These are phyloP conservation scores for Hanseniaspora lindneri DNA, from an alignment of 805 yeast genomes.

Conservation along the genomic window DNA sequence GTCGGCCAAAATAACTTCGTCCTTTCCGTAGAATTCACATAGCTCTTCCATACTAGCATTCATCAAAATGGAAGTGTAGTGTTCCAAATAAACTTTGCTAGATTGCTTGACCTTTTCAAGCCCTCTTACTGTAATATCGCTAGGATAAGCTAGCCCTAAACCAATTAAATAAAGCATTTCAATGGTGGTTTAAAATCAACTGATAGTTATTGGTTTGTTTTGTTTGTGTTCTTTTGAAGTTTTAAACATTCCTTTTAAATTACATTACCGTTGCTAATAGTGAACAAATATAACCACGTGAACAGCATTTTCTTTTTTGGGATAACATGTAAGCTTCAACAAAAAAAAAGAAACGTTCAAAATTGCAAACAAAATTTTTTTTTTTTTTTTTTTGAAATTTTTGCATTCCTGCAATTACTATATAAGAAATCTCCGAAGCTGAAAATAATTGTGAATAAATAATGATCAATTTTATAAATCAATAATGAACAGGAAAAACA, in stretches of 20 bases:
- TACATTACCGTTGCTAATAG: too few species aligned
- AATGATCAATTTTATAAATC: too few species aligned
- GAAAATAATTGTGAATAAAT: background rate
- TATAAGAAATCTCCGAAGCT: too few species aligned
- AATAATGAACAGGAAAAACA: background rate
- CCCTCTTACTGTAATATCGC: conserved; percentile 91
- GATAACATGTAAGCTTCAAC: background rate
- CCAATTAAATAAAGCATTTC: conserved; percentile 82
- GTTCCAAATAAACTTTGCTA: conserved; percentile 86
- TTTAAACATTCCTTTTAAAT: too few species aligned
- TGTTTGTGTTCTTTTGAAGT: background rate
- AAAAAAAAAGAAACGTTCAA: background rate
- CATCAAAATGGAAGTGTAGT: conserved; percentile 90
- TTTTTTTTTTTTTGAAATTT: too few species aligned
- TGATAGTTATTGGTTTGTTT: background rate
- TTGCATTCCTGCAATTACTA: too few species aligned
- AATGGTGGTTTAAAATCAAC: background rate
- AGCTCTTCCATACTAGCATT: conserved; percentile 66
- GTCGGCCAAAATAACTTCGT: conserved; percentile 73
- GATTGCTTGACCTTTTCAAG: conserved; percentile 72
- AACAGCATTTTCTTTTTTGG: background rate
- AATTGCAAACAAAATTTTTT: too few species aligned
- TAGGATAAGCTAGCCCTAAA: conserved; percentile 74
- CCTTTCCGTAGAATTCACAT: conserved; percentile 72
- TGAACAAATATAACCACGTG: too few species aligned